Conservation (phyloP, 768 basidiomycete genomes). For the Leccinellum luteum region DNA sequence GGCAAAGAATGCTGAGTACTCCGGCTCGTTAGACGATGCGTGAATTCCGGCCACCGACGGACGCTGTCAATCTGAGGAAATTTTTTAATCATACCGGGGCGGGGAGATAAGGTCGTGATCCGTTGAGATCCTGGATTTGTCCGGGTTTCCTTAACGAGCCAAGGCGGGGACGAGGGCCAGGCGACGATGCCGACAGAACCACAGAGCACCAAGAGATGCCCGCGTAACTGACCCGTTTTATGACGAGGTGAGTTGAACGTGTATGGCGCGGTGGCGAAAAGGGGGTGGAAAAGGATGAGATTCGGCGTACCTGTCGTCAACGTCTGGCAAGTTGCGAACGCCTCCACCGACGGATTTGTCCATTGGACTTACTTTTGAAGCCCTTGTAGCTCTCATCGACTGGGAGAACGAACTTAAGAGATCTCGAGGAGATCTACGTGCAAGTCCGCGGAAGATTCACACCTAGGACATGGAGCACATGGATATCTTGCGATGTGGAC, state of each 20-base stretch:
- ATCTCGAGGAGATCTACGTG: slow-evolving; percentile 26
- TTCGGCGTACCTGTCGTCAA: slow-evolving; percentile 14
- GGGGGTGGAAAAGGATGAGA: slow-evolving; percentile 28
- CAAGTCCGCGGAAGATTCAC: slow-evolving; percentile 35
- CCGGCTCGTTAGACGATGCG: slow-evolving; percentile 12
- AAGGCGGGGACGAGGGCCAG: background rate
- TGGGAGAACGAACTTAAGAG: slow-evolving; percentile 18
- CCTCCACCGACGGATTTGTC: slow-evolving; percentile 4
- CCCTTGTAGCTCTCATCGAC: slow-evolving; percentile 11
- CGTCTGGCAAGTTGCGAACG: slow-evolving; percentile 11
- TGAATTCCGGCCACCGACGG: slow-evolving; percentile 17
- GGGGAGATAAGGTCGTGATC: slow-evolving; percentile 34
- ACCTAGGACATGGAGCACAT: slow-evolving; percentile 24
- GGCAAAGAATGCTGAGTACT: slow-evolving; percentile 17
- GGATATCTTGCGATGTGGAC: slow-evolving; percentile 31
- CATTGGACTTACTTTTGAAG: slow-evolving; percentile 22
- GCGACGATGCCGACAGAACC: slow-evolving; percentile 17
- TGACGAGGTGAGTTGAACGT: slow-evolving; percentile 10
- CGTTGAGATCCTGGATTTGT: slow-evolving; percentile 21
- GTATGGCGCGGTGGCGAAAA: slow-evolving; percentile 19
- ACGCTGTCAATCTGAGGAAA: slow-evolving; percentile 12
- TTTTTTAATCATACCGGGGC: slow-evolving; percentile 6
- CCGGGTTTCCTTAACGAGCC: slow-evolving; percentile 5
- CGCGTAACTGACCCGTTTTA: background rate
- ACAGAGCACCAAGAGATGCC: slow-evolving; percentile 6